phyloP scores from a whole-genome alignment of 306 rosid genomes.

The Vigna mungo region DNA sequence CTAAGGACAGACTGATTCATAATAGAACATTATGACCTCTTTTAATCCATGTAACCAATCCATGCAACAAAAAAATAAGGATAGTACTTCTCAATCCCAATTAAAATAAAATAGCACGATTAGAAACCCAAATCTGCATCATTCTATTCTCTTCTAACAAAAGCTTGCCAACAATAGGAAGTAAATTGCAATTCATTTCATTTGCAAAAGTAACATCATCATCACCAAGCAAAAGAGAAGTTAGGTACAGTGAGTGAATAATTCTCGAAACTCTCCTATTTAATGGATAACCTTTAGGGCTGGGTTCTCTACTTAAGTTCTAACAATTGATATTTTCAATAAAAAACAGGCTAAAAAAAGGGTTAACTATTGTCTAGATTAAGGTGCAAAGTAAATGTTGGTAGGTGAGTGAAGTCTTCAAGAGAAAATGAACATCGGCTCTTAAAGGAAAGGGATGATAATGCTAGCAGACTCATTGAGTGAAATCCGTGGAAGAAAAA shows the following conservation, averaged over 20 bases:
- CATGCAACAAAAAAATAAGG: background rate
- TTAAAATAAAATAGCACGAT: background rate
- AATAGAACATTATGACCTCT: background rate
- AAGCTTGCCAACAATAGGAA: background rate
- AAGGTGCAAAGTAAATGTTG: background rate
- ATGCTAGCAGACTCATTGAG: background rate
- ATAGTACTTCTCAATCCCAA: background rate
- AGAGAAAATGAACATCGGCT: background rate
- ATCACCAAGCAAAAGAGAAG: background rate
- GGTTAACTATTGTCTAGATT: background rate
- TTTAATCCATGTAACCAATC: background rate
- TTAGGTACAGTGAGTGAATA: background rate
- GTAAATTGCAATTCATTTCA: background rate
- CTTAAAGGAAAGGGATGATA: background rate
- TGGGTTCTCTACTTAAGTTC: background rate
- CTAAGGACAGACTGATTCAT: background rate
- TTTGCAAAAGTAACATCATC: background rate
- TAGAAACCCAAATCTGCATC: slow-evolving; percentile 11
- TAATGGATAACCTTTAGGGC: background rate
- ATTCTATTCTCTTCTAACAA: slow-evolving; percentile 20
- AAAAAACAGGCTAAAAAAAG: background rate
- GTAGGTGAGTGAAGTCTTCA: background rate
- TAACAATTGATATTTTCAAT: background rate
- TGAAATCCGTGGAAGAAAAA: slow-evolving; percentile 2
- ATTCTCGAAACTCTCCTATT: background rate